These are phyloP conservation scores for Plenodomus lindquistii DNA, from an alignment of 2,329 filamentous ascomycete genomes.

Conservation along the genomic window DNA sequence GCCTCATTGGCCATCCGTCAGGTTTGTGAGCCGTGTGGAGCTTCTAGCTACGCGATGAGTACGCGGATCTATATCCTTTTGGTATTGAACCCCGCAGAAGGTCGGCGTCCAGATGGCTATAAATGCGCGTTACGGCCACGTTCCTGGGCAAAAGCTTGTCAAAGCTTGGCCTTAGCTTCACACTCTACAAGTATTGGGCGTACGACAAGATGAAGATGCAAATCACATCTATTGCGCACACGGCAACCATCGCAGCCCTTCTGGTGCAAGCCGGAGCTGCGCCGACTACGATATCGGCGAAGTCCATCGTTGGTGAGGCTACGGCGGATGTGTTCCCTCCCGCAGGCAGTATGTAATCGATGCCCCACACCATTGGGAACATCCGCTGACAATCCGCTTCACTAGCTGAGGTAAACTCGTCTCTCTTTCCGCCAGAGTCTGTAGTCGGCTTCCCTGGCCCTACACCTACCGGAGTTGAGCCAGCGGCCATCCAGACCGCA, in stretches of 20 bases:
- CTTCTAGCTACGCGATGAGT: not conserved
- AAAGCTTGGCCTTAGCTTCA: conserved; percentile 11
- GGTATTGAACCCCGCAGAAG: not conserved
- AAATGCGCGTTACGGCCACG: conserved; percentile 8
- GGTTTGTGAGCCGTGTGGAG: not conserved
- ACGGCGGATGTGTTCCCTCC: conserved; percentile 22
- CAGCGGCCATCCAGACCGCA: conserved; percentile 33
- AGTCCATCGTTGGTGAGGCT: conserved; percentile 15
- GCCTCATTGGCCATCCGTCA: not conserved
- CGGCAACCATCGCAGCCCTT: conserved; percentile 11
- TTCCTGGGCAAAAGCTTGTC: conserved; percentile 27
- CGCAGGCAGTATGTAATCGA: no score
- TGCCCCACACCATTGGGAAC: no score
- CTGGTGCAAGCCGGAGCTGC: conserved; percentile 10
- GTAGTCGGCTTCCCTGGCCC: conserved; percentile 34
- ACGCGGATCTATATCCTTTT: not conserved
- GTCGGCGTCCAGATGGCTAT: conserved; percentile 3
- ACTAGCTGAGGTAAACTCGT: not conserved
- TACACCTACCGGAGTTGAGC: conserved; percentile 34
- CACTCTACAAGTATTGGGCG: not conserved
- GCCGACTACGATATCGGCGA: conserved; percentile 16
- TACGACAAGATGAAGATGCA: conserved; percentile 7
- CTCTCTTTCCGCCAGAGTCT: conserved; percentile 24
- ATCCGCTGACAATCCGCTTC: no score
- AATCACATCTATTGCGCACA: conserved; percentile 3